Base-by-base conservation (phyloP, 2,329 filamentous ascomycete species). In the Ophiostoma fasciatum region DNA sequence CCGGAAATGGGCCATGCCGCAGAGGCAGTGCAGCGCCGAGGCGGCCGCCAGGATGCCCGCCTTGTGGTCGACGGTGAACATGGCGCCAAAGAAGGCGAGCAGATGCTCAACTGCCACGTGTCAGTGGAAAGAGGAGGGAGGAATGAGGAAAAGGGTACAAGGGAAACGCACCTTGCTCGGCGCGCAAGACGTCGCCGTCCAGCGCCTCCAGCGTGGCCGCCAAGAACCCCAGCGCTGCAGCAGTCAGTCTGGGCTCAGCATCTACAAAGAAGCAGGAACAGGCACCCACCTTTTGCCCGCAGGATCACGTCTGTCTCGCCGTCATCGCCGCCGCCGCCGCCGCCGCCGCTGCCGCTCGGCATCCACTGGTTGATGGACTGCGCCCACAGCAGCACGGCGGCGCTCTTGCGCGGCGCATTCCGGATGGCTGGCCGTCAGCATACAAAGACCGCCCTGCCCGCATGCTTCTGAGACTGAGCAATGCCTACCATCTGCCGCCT, bases 11-110 rank as follows among this genome's bases (percentile, higher is more conserved):
- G 61, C 63, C 62, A 70, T 71, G 32, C 48, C 45, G 28, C 56
- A 57, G 32, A 74, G 62, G 20, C 60, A 57, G 1, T 58, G 56
- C n/a, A 74, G 51, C 2, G 69, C 68, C 30, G 61, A 65, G 4
- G 67, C 58, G 3, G 69, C 68, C 1, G 69, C 61, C 29, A 67
- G 53, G 37, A 74, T 63, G 28, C 70, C 70, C n/a, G 67, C 68
- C 47, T 68, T 68, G 52, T 72, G 68, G 43, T 74, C 69, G 36
- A 68, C 63, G 3, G 65, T 65, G 43, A 73, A 74, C 58, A 74
- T 68, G 39, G 66, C 63, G 12, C 64, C 63, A 38, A 74, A 74
- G 53, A 73, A 74, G 25, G 57, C 55, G 19, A 71, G 43, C 8
- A 56, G 47, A 3, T 46, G 47, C 13, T 49, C 45, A 22, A 54